Conservation (phyloP, 805 yeast genomes). For the Saturnispora gosingensis region DNA sequence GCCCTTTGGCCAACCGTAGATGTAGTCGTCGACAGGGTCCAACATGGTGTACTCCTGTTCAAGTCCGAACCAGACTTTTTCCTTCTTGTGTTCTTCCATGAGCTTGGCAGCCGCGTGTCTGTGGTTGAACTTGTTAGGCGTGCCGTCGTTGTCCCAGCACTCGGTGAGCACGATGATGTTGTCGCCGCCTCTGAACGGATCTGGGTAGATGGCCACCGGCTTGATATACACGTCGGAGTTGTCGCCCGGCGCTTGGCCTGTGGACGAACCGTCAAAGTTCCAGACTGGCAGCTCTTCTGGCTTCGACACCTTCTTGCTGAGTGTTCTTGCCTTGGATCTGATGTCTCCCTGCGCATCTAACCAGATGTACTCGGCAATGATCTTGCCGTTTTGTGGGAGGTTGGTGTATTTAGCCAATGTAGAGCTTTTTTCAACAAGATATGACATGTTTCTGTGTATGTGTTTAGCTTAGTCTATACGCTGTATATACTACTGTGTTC, state of each 20-base stretch:
- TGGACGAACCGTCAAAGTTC: slow-evolving; percentile 99
- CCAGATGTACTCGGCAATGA: slow-evolving; percentile 97
- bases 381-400: slow-evolving; percentile 75
- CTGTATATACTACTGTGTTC: not conserved
- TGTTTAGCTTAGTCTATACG: not conserved
- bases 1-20: slow-evolving; percentile 98
- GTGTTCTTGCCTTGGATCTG: slow-evolving; percentile 92
- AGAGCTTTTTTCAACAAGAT: slow-evolving; percentile 54
- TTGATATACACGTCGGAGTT: slow-evolving; percentile 92
- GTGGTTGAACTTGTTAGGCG: slow-evolving; percentile 98
- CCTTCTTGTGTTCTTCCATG: slow-evolving; percentile 81
- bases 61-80: slow-evolving; percentile 92
- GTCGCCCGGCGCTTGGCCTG: slow-evolving; percentile 97
- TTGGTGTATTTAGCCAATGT: slow-evolving; percentile 75
- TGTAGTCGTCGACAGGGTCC: slow-evolving; percentile 72
- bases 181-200: slow-evolving; percentile 97
- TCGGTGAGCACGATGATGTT: slow-evolving; percentile 91
- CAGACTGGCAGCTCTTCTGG: slow-evolving; percentile 93
- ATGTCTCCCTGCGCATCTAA: slow-evolving; percentile 85
- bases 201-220: slow-evolving; percentile 92
- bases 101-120: slow-evolving; percentile 94
- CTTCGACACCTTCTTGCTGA: slow-evolving; percentile 54
- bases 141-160: slow-evolving; percentile 98
- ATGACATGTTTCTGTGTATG: slow-evolving; percentile 6
- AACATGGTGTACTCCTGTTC: slow-evolving; percentile 98